Conservation (phyloP, 2,329 filamentous ascomycete genomes). For the Colletotrichum zoysiae region DNA sequence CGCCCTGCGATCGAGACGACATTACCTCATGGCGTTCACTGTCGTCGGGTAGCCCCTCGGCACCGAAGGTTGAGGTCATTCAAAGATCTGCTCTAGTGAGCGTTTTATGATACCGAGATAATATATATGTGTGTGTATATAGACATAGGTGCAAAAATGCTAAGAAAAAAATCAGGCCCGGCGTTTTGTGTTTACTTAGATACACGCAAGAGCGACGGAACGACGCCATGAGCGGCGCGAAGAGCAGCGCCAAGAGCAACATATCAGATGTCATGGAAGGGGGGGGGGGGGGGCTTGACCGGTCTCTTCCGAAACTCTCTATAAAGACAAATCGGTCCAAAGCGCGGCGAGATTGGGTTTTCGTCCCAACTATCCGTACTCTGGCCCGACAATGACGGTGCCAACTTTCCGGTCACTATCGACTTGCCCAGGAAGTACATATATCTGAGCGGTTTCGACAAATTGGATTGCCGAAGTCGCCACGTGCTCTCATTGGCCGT, state of each 20-base stretch:
- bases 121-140: too few relatives aligned
- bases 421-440: background rate
- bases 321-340: background rate
- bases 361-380: background rate
- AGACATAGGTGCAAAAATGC: background rate
- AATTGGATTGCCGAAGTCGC: slow-evolving; percentile 25
- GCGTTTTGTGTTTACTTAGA: background rate
- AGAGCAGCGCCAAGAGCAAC: background rate
- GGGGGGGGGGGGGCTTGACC: too few relatives aligned
- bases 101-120: too few relatives aligned
- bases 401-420: background rate
- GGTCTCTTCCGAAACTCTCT: background rate
- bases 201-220: background rate
- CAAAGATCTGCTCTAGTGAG: background rate
- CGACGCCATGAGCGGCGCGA: background rate
- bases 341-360: background rate
- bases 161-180: background rate
- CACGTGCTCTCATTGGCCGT: slow-evolving; percentile 37
- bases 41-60: background rate
- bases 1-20: background rate
- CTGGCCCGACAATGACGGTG: background rate
- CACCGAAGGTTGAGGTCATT: slow-evolving; percentile 3
- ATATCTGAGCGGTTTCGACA: background rate
- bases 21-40: background rate
- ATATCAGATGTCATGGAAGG: background rate